Conservation (phyloP, 2,329 filamentous ascomycete species). For the Periconia digitata region DNA sequence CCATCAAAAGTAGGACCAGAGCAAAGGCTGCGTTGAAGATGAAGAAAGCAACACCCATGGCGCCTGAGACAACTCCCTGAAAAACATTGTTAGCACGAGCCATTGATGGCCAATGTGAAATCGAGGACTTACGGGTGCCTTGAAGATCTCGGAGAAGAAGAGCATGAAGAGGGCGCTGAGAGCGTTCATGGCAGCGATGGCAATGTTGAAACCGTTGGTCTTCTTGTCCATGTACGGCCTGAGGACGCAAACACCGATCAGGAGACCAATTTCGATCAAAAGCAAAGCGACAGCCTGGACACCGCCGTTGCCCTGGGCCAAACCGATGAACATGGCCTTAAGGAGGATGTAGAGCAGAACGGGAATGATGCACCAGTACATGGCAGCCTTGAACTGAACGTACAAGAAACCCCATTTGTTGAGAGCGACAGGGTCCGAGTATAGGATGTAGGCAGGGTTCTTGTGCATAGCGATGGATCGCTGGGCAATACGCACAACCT, state of each 20-base stretch:
- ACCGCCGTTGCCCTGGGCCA: slow-evolving; percentile 69
- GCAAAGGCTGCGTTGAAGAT: slow-evolving; percentile 83
- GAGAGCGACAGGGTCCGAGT: slow-evolving; percentile 88
- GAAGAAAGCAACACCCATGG: slow-evolving; percentile 88
- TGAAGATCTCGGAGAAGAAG: slow-evolving; percentile 83
- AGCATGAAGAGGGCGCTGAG: slow-evolving; percentile 86
- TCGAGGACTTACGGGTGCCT: slow-evolving; percentile 64
- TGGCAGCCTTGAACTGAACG: slow-evolving; percentile 91
- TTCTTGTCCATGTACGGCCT: slow-evolving; percentile 99
- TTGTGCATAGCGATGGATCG: slow-evolving; percentile 89
- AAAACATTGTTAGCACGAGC: slow-evolving; percentile 20
- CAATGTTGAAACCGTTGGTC: slow-evolving; percentile 94
- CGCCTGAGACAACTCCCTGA: slow-evolving; percentile 75
- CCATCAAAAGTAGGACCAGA: slow-evolving; percentile 77
- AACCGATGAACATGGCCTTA: slow-evolving; percentile 86
- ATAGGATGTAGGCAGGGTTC: slow-evolving; percentile 95
- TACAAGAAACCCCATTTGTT: slow-evolving; percentile 99
- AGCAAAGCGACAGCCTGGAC: slow-evolving; percentile 82
- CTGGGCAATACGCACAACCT: slow-evolving; percentile 86
- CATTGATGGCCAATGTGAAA: background rate
- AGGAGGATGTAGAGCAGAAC: slow-evolving; percentile 76
- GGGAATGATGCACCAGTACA: slow-evolving; percentile 92
- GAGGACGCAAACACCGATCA: slow-evolving; percentile 77
- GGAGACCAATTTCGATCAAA: slow-evolving; percentile 75
- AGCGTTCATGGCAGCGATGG: slow-evolving; percentile 88